Conservation (phyloP, 176 grass and related monocot species). For the Olyra latifolia region DNA sequence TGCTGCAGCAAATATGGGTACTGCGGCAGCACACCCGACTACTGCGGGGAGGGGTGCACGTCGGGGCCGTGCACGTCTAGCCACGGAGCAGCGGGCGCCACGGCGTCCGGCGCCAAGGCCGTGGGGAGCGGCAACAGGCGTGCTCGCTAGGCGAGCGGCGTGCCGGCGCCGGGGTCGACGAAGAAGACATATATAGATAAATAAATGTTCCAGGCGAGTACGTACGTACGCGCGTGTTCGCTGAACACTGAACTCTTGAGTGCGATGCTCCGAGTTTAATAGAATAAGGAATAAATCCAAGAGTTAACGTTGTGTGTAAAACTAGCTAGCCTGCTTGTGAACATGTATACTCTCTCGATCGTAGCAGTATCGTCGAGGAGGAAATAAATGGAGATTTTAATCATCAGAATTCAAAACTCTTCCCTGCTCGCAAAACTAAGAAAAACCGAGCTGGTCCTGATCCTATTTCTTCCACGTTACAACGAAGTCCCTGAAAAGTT, state of each 20-base stretch:
- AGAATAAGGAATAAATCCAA: background rate
- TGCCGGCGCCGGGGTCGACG: too few relatives aligned
- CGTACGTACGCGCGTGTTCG: too few relatives aligned
- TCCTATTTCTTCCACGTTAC: too few relatives aligned
- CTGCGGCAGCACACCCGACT: conserved; percentile 2
- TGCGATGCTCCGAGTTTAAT: background rate
- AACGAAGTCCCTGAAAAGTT: too few relatives aligned
- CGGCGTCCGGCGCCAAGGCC: conserved; percentile 27
- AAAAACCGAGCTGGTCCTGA: background rate
- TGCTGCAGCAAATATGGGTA: conserved; percentile 45
- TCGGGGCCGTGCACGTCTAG: conserved; percentile 20
- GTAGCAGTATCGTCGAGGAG: background rate
- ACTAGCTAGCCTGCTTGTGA: too few relatives aligned
- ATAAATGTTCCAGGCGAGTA: background rate
- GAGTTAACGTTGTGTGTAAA: background rate
- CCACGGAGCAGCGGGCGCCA: background rate
- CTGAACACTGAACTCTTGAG: background rate
- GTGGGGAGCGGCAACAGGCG: background rate
- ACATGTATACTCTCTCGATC: background rate
- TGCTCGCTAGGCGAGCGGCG: background rate
- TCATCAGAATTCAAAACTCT: background rate
- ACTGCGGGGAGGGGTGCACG: conserved; percentile 38
- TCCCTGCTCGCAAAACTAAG: background rate
- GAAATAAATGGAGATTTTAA: background rate
- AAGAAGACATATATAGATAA: background rate